Base-by-base conservation (phyloP, 2,329 filamentous ascomycete species). In the Alternaria brassicae region DNA sequence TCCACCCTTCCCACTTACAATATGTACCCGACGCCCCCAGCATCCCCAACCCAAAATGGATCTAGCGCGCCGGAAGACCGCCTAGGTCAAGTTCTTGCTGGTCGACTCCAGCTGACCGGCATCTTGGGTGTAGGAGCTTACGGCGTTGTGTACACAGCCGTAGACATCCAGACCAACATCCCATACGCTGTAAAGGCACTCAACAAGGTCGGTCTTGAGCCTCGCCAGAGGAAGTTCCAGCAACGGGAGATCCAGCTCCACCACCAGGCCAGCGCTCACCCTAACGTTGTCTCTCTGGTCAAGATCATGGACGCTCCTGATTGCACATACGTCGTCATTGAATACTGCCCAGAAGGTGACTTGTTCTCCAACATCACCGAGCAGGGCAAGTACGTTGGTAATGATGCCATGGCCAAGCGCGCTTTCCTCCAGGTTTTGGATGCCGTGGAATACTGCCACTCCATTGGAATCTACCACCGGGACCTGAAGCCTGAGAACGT, bases 401-500 rank as follows among this genome's bases (percentile, higher is more conserved):
- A 97, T 82, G 94, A 98, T 82, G 86, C 88, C 72, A 86, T 97
- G 77, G 91, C 91, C 84, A 92, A 90, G 82, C 87, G 87, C 68
- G 90, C 93, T 57, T 98, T 98, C 79, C 87, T 98, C 64, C 95
- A 99, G 80, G 92, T 99, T 73, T 81, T 99, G 85, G 91, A 97
- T 84, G 95, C 95, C 79, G 94, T 98, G 66, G 91, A 95, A 77
- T 92, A 93, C 81, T 98, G 95, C 86, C 95, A 99, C 80, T 88
- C 87, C 68, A 82, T 93, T 73, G 93, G 93, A 73, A 96, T 99
- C 77, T 99, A 96, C 84, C 95, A 99, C 80, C 86, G 95, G 80
- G 95, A 99, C 79, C 84, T 99, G 63, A 99, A 99, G 85, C 95
- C 95, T 60, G 95, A 99, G 83, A 99, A 99, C 80, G 92, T 99